phyloP scores from a whole-genome alignment of 2,329 filamentous ascomycete species.

The Fonsecaea monophora region DNA sequence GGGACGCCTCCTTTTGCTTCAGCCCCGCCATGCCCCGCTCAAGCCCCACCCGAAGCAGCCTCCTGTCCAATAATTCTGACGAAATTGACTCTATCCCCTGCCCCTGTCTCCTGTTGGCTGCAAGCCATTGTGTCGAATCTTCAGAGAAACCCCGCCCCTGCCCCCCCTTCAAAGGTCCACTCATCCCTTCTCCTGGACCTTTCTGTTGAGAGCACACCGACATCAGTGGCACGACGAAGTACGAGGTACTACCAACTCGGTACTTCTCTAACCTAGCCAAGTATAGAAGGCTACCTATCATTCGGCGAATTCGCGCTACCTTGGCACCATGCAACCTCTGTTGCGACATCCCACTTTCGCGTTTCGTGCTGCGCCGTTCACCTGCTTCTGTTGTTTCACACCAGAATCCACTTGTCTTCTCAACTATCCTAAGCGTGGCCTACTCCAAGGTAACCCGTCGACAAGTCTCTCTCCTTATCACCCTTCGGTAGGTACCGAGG shows the following conservation, averaged over 20 bases:
- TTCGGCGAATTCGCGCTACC: constrained; percentile 23
- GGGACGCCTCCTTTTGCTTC: constrained; percentile 9
- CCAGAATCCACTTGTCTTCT: constrained; percentile 17
- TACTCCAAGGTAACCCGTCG: not conserved
- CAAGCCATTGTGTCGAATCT: constrained; percentile 26
- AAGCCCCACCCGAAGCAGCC: not conserved
- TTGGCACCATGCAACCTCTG: constrained; percentile 15
- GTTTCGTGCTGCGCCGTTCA: constrained; percentile 3
- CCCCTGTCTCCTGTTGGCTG: constrained; percentile 18
- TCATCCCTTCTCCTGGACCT: constrained; percentile 12
- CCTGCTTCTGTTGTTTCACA: constrained; percentile 18
- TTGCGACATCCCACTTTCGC: constrained; percentile 22
- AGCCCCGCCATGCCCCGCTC: not conserved
- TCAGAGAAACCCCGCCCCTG: not conserved
- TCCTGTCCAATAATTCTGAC: constrained; percentile 3
- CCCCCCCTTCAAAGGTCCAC: not conserved
- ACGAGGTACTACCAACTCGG: not conserved
- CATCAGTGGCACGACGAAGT: not conserved
- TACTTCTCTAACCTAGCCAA: constrained; percentile 1
- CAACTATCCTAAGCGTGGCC: not conserved
- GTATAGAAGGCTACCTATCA: not conserved
- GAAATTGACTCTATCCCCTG: not conserved
- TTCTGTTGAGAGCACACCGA: not conserved
- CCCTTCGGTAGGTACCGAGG: not conserved
- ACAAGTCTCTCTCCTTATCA: constrained; percentile 1